phyloP scores from a whole-genome alignment of 2,329 filamentous ascomycete species.

The Gliomastix tumulicola region DNA sequence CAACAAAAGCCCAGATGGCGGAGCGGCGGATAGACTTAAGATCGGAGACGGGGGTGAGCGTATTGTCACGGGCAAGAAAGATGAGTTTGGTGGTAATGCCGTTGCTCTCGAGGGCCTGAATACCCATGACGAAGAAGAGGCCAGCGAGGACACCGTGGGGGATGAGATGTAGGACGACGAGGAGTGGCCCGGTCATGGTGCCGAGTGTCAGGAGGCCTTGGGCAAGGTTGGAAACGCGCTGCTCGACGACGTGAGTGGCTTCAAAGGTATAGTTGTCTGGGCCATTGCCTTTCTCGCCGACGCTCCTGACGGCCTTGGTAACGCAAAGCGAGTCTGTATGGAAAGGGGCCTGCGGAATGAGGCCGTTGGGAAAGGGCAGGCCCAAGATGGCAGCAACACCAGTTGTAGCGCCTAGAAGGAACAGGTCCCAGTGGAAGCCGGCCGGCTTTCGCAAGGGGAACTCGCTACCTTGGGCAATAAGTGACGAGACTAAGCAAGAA shows the following conservation, averaged over 20 bases:
- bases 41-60: conserved; percentile 52
- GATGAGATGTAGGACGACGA: conserved; percentile 69
- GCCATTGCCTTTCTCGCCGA: conserved; percentile 43
- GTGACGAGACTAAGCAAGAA: conserved; percentile 70
- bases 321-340: conserved; percentile 76
- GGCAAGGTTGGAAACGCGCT: conserved; percentile 70
- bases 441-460: conserved; percentile 76
- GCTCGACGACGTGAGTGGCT: conserved; percentile 63
- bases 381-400: conserved; percentile 69
- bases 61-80: conserved; percentile 58
- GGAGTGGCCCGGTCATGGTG: conserved; percentile 70
- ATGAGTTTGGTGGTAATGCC: conserved; percentile 70
- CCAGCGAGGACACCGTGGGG: conserved; percentile 75
- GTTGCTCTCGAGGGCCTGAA: conserved; percentile 69
- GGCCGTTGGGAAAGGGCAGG: conserved; percentile 74
- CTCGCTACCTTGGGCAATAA: conserved; percentile 77
- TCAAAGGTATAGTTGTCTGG: conserved; percentile 49
- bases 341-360: conserved; percentile 79
- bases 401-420: conserved; percentile 72
- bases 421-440: conserved; percentile 81
- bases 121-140: conserved; percentile 79
- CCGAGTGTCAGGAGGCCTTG: conserved; percentile 73
- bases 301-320: conserved; percentile 44
- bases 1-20: conserved; percentile 67
- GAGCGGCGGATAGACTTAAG: conserved; percentile 53